Evolutionary conservation across 768 basidiomycete genomes (phyloP).

Genomic region (Lactarius indigo): DNA sequence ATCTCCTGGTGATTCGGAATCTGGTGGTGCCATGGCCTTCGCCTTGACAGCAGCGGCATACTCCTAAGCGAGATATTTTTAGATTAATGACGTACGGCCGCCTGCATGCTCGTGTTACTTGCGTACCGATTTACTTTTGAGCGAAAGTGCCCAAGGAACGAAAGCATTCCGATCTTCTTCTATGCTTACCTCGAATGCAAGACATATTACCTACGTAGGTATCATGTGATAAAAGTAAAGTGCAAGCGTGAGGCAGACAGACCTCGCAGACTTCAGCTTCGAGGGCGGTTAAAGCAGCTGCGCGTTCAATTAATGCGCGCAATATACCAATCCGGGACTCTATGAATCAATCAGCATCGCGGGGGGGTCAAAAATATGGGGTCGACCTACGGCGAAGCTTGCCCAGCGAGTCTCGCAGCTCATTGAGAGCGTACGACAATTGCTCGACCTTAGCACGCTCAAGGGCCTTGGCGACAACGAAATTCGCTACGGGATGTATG

Average conservation of each 20-base stretch:
- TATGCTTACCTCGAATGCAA: slow-evolving; percentile 16
- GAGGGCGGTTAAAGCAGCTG: slow-evolving; percentile 32
- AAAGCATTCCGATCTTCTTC: slow-evolving; percentile 22
- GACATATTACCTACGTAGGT: slow-evolving; percentile 28
- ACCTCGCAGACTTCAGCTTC: slow-evolving; percentile 25
- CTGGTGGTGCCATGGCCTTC: neutral
- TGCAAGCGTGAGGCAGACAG: neutral
- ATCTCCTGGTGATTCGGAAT: slow-evolving; percentile 12
- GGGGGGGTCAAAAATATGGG: neutral
- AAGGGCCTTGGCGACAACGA: slow-evolving; percentile 80
- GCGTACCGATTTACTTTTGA: slow-evolving; percentile 17
- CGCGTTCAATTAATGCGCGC: slow-evolving; percentile 69
- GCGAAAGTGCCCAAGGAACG: slow-evolving; percentile 19
- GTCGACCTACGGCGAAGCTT: slow-evolving; percentile 68
- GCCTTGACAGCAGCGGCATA: slow-evolving; percentile 23
- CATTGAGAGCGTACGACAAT: slow-evolving; percentile 52
- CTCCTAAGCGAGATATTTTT: slow-evolving; percentile 24
- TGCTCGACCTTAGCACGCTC: slow-evolving; percentile 56
- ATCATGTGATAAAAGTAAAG: neutral
- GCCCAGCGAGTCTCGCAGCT: slow-evolving; percentile 54
- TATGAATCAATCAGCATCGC: slow-evolving; percentile 39
- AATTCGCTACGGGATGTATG: slow-evolving; percentile 90
- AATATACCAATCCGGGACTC: slow-evolving; percentile 74
- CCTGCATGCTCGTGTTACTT: neutral
- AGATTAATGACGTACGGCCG: neutral